Evolutionary conservation across 2,329 filamentous ascomycete species (phyloP).

Genomic region (Ceratocystis albifundus): DNA sequence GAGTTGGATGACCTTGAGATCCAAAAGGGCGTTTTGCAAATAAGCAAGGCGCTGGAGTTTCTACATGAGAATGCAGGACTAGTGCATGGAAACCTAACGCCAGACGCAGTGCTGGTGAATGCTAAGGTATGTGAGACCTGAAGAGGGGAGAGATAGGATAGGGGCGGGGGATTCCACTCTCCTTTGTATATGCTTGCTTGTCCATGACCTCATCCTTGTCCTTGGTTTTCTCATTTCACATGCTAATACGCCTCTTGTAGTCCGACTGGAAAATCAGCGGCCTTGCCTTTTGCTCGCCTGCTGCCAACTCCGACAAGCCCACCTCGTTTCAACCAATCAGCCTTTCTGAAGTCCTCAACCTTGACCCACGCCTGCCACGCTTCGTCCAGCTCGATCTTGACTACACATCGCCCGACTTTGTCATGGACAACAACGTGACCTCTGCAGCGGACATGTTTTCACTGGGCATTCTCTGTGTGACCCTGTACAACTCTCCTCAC

Average conservation of each 20-base stretch:
- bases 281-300: slow-evolving; percentile 76
- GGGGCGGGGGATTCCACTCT: slow-evolving; percentile 26
- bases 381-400: slow-evolving; percentile 83
- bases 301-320: slow-evolving; percentile 60
- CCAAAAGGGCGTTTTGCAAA: slow-evolving; percentile 86
- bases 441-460: slow-evolving; percentile 86
- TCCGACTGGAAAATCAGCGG: slow-evolving; percentile 98
- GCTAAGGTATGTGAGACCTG: slow-evolving; percentile 50
- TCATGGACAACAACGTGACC: slow-evolving; percentile 79
- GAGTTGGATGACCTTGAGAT: slow-evolving; percentile 97
- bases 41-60: slow-evolving; percentile 90
- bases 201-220: no score
- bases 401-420: slow-evolving; percentile 88
- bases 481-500: slow-evolving; percentile 92
- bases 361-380: slow-evolving; percentile 70
- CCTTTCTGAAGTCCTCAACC: slow-evolving; percentile 70
- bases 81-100: slow-evolving; percentile 88
- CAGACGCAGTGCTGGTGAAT: slow-evolving; percentile 87
- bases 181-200: background rate
- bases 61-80: slow-evolving; percentile 88
- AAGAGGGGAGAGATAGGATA: no score
- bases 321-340: slow-evolving; percentile 70
- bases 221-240: background rate
- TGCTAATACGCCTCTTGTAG: slow-evolving; percentile 32
- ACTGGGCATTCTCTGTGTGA: slow-evolving; percentile 73